phyloP scores from a whole-genome alignment of 768 basidiomycete genomes.

The Lactarius sp. region DNA sequence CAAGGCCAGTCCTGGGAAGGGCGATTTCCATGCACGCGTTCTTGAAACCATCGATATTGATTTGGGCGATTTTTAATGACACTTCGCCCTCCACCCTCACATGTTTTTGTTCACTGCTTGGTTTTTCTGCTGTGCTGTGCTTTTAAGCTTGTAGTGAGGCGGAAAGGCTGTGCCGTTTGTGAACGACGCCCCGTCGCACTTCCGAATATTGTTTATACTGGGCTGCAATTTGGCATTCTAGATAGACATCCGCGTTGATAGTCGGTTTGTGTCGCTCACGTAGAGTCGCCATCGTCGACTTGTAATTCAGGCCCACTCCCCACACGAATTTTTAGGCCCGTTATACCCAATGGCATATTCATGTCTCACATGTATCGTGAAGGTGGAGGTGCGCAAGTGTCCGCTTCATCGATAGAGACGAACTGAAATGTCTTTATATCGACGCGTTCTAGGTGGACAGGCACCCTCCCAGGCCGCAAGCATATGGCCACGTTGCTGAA shows the following conservation, averaged over 20 bases:
- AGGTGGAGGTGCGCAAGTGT: constrained; percentile 15
- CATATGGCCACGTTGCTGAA: too few relatives aligned
- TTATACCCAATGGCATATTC: not conserved
- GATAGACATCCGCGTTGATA: constrained; percentile 16
- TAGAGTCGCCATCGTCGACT: constrained; percentile 5
- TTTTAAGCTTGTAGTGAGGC: not conserved
- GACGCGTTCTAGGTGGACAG: not conserved
- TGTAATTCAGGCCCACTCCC: constrained; percentile 8
- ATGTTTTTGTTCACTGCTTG: not conserved
- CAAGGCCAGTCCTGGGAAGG: constrained; percentile 33
- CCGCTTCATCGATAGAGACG: not conserved
- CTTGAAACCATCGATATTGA: constrained; percentile 70
- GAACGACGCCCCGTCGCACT: not conserved
- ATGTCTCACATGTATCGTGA: not conserved
- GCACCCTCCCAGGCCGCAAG: not conserved
- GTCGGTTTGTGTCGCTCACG: constrained; percentile 9
- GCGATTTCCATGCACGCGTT: constrained; percentile 50
- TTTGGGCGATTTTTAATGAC: constrained; percentile 63
- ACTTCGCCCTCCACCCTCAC: not conserved
- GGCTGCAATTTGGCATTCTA: not conserved
- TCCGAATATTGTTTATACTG: not conserved
- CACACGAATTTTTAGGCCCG: not conserved
- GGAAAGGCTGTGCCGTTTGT: not conserved
- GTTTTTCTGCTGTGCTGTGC: constrained; percentile 4
- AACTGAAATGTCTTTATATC: not conserved